Percentiles rank a stretch among this genome's conserved stretches.
phyloP scores from a whole-genome alignment of 257 asterid species.

The Phtheirospermum japonicum region DNA sequence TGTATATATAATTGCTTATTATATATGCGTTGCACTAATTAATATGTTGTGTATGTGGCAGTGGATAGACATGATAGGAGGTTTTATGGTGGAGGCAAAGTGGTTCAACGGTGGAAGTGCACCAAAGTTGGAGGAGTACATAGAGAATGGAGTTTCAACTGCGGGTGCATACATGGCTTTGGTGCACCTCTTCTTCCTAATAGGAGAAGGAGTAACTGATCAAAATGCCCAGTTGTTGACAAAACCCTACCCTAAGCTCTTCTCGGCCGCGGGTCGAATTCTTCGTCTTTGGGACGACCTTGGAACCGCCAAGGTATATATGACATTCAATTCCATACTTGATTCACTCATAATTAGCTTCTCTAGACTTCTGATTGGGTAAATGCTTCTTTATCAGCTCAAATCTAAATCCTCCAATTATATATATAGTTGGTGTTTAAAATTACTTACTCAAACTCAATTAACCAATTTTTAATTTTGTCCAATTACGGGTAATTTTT shows the following conservation, averaged over 20 bases:
- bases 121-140: conserved; percentile 56
- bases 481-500: too few species aligned
- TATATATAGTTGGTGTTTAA: too few species aligned
- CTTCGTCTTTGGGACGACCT: conserved; percentile 77
- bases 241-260: conserved; percentile 57
- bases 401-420: too few species aligned
- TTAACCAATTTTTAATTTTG: too few species aligned
- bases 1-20: too few species aligned
- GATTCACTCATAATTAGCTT: too few species aligned
- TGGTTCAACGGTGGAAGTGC: conserved; percentile 53
- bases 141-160: conserved; percentile 65
- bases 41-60: conserved; percentile 26
- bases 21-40: too few species aligned
- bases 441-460: too few species aligned
- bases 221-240: conserved; percentile 34
- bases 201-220: conserved; percentile 55
- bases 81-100: conserved; percentile 59
- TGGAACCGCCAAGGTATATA: conserved; percentile 59
- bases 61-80: conserved; percentile 76
- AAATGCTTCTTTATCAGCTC: too few species aligned
- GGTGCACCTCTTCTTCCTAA: conserved; percentile 66
- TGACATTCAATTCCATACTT: too few species aligned
- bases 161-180: conserved; percentile 73
- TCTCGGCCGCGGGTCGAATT: conserved; percentile 60
- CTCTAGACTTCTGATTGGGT: too few species aligned